These are phyloP conservation scores for Fusarium acutatum DNA, from an alignment of 2,329 filamentous ascomycete species.

Conservation along the genomic window DNA sequence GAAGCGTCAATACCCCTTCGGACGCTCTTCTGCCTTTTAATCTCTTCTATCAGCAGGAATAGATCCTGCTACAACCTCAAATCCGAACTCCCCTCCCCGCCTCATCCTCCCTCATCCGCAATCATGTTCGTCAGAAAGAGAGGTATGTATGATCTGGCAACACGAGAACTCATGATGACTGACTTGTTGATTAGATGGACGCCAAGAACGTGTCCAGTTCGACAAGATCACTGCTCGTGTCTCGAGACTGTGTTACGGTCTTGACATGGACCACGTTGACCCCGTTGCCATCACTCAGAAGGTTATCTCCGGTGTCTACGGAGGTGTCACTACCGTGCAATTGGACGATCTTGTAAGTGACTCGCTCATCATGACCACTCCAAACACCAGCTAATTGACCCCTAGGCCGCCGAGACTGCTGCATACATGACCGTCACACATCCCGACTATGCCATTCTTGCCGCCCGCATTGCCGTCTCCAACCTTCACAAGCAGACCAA, in stretches of 20 bases:
- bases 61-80: conserved; percentile 35
- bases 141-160: conserved; percentile 54
- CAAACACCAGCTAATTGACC: conserved; percentile 5
- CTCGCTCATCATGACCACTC: background rate
- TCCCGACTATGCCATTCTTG: conserved; percentile 98
- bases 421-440: conserved; percentile 99
- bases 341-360: conserved; percentile 90
- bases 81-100: conserved; percentile 31
- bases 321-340: conserved; percentile 95
- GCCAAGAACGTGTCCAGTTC: conserved; percentile 99
- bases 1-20: conserved; percentile 17
- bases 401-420: conserved; percentile 94
- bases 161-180: conserved; percentile 34
- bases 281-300: conserved; percentile 98
- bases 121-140: conserved; percentile 71
- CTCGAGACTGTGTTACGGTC: conserved; percentile 95
- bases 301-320: conserved; percentile 99
- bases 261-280: conserved; percentile 94
- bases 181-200: conserved; percentile 76
- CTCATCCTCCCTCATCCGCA: conserved; percentile 38
- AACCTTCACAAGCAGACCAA: conserved; percentile 99
- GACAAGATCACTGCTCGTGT: conserved; percentile 99
- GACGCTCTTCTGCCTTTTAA: conserved; percentile 36
- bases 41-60: conserved; percentile 38
- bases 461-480: conserved; percentile 96